Evolutionary conservation across 768 basidiomycete genomes (phyloP), one percentile per base, ranked within the genome.

Genomic region (Gloeopeniophorella convolvens): DNA sequence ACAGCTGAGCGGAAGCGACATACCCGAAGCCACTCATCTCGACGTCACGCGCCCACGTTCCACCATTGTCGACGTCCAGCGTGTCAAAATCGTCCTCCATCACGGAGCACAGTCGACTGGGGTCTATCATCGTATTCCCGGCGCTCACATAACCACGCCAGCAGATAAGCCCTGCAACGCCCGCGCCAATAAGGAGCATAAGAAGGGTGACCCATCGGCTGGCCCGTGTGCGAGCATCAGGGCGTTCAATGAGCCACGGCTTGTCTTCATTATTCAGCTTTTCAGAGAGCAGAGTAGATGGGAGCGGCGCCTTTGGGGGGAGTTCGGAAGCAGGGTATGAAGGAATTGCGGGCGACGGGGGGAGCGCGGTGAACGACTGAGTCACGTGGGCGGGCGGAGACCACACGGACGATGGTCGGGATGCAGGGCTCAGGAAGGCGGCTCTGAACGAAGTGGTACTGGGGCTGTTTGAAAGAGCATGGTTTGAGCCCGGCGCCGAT

Each of bases 351-450:
- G 27, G 45, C n/a, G 46, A 21, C 16, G 41, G 44, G 24, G 30
- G 43, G n/a, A 32, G 59, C 52, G 35, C 59, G 45, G 54, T 60
- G 58, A 46, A 54, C 61, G 56, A 54, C 64, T 59, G 53, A 52
- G 24, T 54, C 57, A 58, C 57, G 56, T 73, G 72, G 0, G 73
- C 61, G 1, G 82, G 79, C 8, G 83, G 83, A 0, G 76, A 70
- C 84, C 83, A 85, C 0, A 82, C 71, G 2, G 76, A 78, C 4
- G 74, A 66, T 0, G 83, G 82, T n/a, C 84, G 74, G 1, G 80
- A 82, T 1, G 83, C 74, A 0, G 85, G 85, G 3, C 82, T 76
- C 45, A 85, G 76, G 68, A 85, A 85, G 1, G 85, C 82, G 0
- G 77, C 69, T 21, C 85, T 78, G 70, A 88, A 86, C 12, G 50